Conservation (phyloP, 208 protist genomes). For the Trypanosomatidae sp. region DNA sequence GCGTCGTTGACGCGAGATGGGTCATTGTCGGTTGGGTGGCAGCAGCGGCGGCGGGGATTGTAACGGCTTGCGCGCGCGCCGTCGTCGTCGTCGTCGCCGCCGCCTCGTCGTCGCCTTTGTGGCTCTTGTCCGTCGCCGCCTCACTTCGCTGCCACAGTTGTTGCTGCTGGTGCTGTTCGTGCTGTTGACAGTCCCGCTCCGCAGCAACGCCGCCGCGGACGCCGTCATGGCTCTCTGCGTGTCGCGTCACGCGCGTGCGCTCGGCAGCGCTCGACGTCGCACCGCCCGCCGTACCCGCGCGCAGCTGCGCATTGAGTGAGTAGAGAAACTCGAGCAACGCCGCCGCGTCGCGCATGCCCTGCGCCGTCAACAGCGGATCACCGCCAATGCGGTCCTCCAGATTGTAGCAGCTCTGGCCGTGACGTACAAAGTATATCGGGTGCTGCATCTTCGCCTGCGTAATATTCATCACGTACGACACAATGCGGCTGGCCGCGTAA, state of each 20-base stretch:
- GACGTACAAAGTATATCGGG: conserved; percentile 83
- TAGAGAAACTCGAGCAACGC: conserved; percentile 63
- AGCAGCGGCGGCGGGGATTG: neutral
- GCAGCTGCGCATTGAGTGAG: conserved; percentile 44
- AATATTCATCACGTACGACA: conserved; percentile 80
- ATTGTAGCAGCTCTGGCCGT: conserved; percentile 81
- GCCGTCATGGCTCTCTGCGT: neutral
- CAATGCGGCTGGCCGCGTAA: conserved; percentile 58
- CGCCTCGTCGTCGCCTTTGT: neutral
- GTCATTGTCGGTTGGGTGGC: neutral
- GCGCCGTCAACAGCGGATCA: conserved; percentile 51
- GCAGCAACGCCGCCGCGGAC: neutral
- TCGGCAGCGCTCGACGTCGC: neutral
- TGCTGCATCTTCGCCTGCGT: conserved; percentile 73
- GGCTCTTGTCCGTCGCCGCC: neutral
- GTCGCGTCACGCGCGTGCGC: neutral
- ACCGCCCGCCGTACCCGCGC: neutral
- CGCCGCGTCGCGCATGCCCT: conserved; percentile 52
- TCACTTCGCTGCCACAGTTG: neutral
- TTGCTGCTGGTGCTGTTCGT: neutral
- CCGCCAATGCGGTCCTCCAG: conserved; percentile 80
- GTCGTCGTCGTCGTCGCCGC: neutral
- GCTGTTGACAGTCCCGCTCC: conserved; percentile 5
- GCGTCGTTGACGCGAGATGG: no score
- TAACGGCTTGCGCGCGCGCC: neutral